Percentiles rank a stretch among this genome's conserved stretches.
Evolutionary conservation across 495 filamentous ascomycete species (phyloP).

Genomic region (Filosporella fistucella): DNA sequence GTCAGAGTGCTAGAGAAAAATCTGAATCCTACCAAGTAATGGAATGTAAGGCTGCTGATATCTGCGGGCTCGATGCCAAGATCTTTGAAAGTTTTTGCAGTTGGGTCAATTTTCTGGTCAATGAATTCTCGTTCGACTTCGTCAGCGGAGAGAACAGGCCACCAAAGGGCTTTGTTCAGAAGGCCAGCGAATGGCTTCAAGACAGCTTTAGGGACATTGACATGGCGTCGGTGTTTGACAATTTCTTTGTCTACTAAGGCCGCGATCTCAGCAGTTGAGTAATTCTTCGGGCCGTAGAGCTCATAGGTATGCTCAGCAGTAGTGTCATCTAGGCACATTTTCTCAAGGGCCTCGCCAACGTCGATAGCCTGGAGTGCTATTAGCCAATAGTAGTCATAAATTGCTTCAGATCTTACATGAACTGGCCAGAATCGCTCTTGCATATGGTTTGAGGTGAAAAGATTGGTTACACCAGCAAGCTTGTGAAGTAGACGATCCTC

Average conservation of each 20-base stretch:
- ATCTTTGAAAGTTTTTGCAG: slow-evolving; percentile 93
- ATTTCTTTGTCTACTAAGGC: slow-evolving; percentile 90
- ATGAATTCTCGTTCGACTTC: slow-evolving; percentile 91
- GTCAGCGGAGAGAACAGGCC: slow-evolving; percentile 77
- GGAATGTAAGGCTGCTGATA: slow-evolving; percentile 75
- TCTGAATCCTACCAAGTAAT: slow-evolving; percentile 65
- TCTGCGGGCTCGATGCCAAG: slow-evolving; percentile 84
- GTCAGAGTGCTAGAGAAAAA: too few species aligned
- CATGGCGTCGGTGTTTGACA: slow-evolving; percentile 78
- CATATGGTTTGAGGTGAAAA: slow-evolving; percentile 90
- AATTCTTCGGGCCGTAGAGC: slow-evolving; percentile 90
- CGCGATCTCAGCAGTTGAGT: slow-evolving; percentile 82
- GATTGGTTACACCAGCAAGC: slow-evolving; percentile 70
- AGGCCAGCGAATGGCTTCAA: slow-evolving; percentile 66
- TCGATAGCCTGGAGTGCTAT: slow-evolving; percentile 62
- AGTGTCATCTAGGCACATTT: slow-evolving; percentile 83
- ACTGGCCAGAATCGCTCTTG: slow-evolving; percentile 88
- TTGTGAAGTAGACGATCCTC: slow-evolving; percentile 89
- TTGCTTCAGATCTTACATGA: slow-evolving; percentile 55
- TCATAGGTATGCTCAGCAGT: slow-evolving; percentile 90
- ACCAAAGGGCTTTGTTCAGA: slow-evolving; percentile 82
- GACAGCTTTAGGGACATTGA: slow-evolving; percentile 83
- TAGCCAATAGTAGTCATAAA: not conserved
- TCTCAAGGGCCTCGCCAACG: slow-evolving; percentile 80
- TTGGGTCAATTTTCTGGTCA: slow-evolving; percentile 86